Conservation (phyloP, 2,329 filamentous ascomycete species). For the Gremmenia infestans region DNA sequence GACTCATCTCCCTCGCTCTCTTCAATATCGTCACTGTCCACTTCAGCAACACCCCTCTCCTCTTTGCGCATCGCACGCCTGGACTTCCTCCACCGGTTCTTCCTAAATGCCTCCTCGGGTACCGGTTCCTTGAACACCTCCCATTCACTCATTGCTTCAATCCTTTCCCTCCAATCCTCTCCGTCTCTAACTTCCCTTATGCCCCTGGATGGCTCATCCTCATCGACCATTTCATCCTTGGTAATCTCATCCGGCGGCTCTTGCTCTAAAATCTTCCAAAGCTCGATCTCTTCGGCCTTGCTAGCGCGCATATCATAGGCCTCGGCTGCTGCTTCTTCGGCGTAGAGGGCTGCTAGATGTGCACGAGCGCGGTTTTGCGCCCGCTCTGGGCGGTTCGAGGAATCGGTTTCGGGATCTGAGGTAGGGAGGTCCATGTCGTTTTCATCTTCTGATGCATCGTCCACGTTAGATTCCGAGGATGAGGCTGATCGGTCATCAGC, state of each 20-base stretch:
- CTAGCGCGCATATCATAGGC: constrained; percentile 24
- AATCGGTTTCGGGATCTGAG: background rate
- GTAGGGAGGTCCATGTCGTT: background rate
- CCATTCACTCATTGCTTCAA: constrained; percentile 29
- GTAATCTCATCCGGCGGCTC: constrained; percentile 25
- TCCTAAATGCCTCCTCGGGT: constrained; percentile 18
- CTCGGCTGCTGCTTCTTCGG: constrained; percentile 25
- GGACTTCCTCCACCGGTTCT: constrained; percentile 14
- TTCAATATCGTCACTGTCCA: background rate
- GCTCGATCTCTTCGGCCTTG: constrained; percentile 21
- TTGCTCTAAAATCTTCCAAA: constrained; percentile 28
- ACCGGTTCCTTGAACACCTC: constrained; percentile 24
- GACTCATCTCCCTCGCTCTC: background rate
- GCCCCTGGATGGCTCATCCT: constrained; percentile 2
- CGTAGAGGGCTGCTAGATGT: constrained; percentile 7
- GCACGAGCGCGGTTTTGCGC: background rate
- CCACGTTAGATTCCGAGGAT: background rate
- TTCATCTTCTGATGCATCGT: background rate
- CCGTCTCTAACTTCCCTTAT: constrained; percentile 1
- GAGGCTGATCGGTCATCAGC: background rate
- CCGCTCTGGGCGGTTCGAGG: background rate
- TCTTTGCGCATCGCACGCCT: constrained; percentile 12
- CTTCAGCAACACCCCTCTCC: background rate
- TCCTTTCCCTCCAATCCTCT: constrained; percentile 25
- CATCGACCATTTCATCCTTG: constrained; percentile 5